Conservation (phyloP, 75 land plant species). For the Cunninghamia lanceolata region DNA sequence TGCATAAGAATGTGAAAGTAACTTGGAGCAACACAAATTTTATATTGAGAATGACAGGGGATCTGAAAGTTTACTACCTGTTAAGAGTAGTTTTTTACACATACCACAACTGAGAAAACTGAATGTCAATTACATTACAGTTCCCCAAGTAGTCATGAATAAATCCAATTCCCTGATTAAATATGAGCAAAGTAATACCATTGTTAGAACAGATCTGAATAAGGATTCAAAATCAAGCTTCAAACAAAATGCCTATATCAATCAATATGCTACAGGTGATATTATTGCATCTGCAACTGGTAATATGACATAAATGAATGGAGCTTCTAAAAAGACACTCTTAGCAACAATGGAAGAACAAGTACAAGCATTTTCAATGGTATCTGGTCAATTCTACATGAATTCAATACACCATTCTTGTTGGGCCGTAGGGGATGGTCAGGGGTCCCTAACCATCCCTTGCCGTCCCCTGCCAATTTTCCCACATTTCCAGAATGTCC, state of each 20-base stretch:
- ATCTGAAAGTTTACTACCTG: background rate
- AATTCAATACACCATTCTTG: too few relatives aligned
- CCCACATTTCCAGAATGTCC: too few relatives aligned
- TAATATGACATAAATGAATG: too few relatives aligned
- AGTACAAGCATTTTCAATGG: conserved; percentile 65
- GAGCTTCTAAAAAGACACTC: conserved; percentile 24
- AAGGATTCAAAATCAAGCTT: conserved; percentile 8
- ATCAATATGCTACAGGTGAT: conserved; percentile 75
- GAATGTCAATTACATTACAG: background rate
- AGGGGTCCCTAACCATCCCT: too few relatives aligned
- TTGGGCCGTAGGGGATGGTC: too few relatives aligned
- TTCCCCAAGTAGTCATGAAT: background rate
- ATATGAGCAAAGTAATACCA: background rate
- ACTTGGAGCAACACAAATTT: too few relatives aligned
- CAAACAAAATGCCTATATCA: conserved; percentile 43
- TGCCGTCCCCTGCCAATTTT: too few relatives aligned
- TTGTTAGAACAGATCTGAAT: background rate
- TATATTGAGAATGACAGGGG: background rate
- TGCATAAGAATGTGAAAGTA: background rate
- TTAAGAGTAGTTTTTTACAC: background rate
- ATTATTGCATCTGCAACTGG: conserved; percentile 85
- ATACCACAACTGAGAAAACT: too few relatives aligned
- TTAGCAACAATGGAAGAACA: conserved; percentile 49
- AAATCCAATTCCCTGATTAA: background rate
- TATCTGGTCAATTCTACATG: conserved; percentile 41